These are phyloP conservation scores for Rhododendron molle DNA, from an alignment of 148 eudicot genomes.

Conservation along the genomic window DNA sequence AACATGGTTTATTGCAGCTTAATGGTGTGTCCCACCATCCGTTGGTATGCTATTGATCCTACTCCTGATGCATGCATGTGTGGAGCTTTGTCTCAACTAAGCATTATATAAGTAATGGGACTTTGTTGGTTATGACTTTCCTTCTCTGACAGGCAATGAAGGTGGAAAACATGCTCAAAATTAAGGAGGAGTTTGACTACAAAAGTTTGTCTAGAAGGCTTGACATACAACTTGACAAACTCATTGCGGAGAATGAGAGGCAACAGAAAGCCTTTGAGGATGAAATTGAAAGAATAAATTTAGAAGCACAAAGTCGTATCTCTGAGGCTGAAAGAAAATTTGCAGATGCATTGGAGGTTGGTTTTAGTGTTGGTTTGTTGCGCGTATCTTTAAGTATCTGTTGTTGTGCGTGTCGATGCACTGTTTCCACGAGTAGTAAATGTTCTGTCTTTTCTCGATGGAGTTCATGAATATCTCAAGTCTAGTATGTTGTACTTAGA, in stretches of 20 bases:
- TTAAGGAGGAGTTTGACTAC: constrained; percentile 94
- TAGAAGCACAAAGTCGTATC: constrained; percentile 64
- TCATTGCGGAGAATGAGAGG: constrained; percentile 88
- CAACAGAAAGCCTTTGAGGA: constrained; percentile 74
- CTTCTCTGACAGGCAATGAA: constrained; percentile 9
- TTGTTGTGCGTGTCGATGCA: not conserved
- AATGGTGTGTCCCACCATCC: not conserved
- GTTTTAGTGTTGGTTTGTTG: constrained; percentile 6
- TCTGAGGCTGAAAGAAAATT: constrained; percentile 59
- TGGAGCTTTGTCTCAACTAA: not conserved
- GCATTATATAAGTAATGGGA: not conserved
- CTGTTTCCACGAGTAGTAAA: not conserved
- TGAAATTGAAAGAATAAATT: constrained; percentile 59
- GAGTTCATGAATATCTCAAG: not conserved
- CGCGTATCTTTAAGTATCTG: not conserved
- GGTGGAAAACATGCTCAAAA: constrained; percentile 91
- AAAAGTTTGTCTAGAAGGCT: constrained; percentile 87
- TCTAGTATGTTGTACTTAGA: not conserved
- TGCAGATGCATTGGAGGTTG: constrained; percentile 74
- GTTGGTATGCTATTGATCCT: not conserved
- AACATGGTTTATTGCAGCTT: not conserved
- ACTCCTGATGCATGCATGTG: not conserved
- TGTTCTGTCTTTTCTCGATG: not conserved
- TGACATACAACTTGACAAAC: constrained; percentile 86
- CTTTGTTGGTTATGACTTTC: not conserved